Conservation (phyloP, 306 rosid genomes). For the cucumber (Cucumis sativus) region Cucumber_9930_V3 NC_026657.2:40396001-40396500, state of each 20-base stretch:
- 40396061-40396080: not conserved
- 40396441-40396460: not conserved
- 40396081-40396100: not conserved
- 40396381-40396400: conserved; percentile 3
- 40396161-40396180: conserved; percentile 46
- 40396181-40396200: conserved; percentile 33
- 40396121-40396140: conserved; percentile 39
- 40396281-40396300: not conserved
- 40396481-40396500: not conserved
- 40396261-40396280: not conserved
- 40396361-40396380: not conserved
- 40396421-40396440: not conserved
- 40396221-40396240: not conserved
- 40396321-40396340: not conserved
- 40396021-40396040: conserved; percentile 65
- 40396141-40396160: conserved; percentile 57
- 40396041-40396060: conserved; percentile 27
- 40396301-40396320: not conserved
- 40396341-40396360: not conserved
- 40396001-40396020: conserved; percentile 66
- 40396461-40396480: not conserved
- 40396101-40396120: not conserved
- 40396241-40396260: conserved; percentile 11
- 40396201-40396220: conserved; percentile 1
- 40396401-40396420: not conserved